Percentiles rank a stretch among this genome's conserved stretches.
Conservation (phyloP, 148 eudicot genomes). For the Chenopodium quinoa region DNA sequence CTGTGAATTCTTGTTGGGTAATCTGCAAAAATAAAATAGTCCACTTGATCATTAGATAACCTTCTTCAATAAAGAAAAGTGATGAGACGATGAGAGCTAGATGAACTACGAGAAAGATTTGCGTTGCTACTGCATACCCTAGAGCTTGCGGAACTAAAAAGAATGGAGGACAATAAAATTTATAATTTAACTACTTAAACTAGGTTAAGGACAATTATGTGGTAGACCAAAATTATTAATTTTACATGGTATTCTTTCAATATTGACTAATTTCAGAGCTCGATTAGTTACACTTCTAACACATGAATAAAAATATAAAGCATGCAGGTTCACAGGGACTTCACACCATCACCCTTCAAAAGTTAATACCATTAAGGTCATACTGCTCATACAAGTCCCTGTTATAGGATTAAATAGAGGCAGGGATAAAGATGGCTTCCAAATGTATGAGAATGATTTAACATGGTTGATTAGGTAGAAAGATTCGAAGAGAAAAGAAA, state of each 20-base stretch:
- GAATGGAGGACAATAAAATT: not conserved
- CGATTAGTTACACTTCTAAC: not conserved
- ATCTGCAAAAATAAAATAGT: constrained; percentile 47
- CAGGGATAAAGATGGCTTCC: not conserved
- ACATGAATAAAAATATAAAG: too few relatives aligned
- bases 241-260: too few relatives aligned
- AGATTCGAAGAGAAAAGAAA: too few relatives aligned
- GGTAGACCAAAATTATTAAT: too few relatives aligned
- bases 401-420: not conserved
- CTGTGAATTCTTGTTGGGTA: constrained; percentile 85
- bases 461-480: not conserved
- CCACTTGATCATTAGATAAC: constrained; percentile 1
- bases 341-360: not conserved
- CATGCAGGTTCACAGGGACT: too few relatives aligned
- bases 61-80: not conserved
- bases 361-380: not conserved
- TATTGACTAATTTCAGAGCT: too few relatives aligned
- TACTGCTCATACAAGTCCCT: not conserved
- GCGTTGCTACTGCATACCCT: not conserved
- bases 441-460: not conserved
- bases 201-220: not conserved
- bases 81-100: not conserved
- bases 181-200: not conserved
- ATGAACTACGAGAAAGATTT: not conserved
- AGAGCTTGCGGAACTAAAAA: not conserved